Conservation (phyloP, 257 asterid genomes). For the Anisodus acutangulus region DNA sequence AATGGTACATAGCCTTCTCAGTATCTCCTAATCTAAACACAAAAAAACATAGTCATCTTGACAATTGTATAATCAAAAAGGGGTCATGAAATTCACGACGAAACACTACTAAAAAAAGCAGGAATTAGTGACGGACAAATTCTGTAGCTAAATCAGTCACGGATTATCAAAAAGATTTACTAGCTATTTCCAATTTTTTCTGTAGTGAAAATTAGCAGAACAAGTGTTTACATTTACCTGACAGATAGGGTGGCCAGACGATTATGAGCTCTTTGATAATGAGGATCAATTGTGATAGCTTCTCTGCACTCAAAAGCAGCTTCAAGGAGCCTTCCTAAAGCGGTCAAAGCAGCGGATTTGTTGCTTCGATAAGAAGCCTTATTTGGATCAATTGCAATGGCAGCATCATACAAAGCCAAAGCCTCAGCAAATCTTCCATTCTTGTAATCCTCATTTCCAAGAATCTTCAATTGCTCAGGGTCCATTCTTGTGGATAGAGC, state of each 20-base stretch:
- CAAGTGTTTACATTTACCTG: slow-evolving; percentile 44
- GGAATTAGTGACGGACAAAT: too few relatives aligned
- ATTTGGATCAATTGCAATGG: slow-evolving; percentile 82
- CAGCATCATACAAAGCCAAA: slow-evolving; percentile 84
- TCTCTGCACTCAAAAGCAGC: slow-evolving; percentile 90
- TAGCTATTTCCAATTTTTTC: too few relatives aligned
- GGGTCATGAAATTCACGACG: not conserved
- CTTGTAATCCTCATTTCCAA: slow-evolving; percentile 94
- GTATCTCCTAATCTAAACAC: slow-evolving; percentile 72
- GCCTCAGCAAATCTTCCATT: slow-evolving; percentile 96
- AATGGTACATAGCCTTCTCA: slow-evolving; percentile 70
- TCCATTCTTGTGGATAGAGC: slow-evolving; percentile 88
- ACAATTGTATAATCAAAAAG: not conserved
- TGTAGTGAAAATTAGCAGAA: too few relatives aligned
- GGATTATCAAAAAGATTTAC: too few relatives aligned
- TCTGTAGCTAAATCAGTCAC: too few relatives aligned
- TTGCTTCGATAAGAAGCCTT: slow-evolving; percentile 97
- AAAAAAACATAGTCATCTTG: not conserved
- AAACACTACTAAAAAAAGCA: too few relatives aligned
- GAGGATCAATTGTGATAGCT: slow-evolving; percentile 77
- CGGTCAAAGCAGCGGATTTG: slow-evolving; percentile 93
- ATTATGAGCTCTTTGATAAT: slow-evolving; percentile 82
- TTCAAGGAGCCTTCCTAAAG: slow-evolving; percentile 86
- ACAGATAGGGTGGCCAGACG: slow-evolving; percentile 70
- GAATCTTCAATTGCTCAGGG: slow-evolving; percentile 86